Evolutionary conservation across 2,329 filamentous ascomycete species (phyloP).

Genomic region (Colletotrichum phormii): DNA sequence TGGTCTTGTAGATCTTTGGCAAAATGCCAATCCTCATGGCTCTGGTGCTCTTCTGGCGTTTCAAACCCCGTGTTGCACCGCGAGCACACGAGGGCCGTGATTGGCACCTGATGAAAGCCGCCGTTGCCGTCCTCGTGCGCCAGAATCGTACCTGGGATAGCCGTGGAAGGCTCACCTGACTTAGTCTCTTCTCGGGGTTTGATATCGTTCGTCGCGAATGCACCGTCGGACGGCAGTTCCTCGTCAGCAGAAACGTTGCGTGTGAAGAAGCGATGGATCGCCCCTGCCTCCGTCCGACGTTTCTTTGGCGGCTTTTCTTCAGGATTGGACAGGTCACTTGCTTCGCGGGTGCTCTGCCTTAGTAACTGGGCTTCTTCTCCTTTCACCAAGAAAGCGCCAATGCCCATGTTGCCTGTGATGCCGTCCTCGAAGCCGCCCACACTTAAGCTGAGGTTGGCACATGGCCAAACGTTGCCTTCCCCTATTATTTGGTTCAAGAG

Average conservation of each 20-base stretch:
- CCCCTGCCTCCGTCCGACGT: conserved; percentile 58
- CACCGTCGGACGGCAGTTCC: conserved; percentile 39
- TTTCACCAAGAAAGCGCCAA: conserved; percentile 86
- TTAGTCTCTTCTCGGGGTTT: conserved; percentile 30
- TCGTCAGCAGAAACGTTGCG: conserved; percentile 50
- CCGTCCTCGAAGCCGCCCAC: conserved; percentile 95
- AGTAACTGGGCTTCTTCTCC: conserved; percentile 72
- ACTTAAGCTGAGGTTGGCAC: conserved; percentile 87
- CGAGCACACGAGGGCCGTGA: conserved; percentile 63
- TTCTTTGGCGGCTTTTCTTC: conserved; percentile 49
- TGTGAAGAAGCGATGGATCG: conserved; percentile 70
- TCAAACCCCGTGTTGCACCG: conserved; percentile 74
- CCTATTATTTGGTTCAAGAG: conserved; percentile 81
- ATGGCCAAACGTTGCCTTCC: conserved; percentile 89
- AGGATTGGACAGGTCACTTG: conserved; percentile 10
- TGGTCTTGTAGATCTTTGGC: conserved; percentile 83
- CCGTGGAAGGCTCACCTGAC: conserved; percentile 25
- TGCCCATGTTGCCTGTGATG: conserved; percentile 84
- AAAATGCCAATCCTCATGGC: conserved; percentile 95
- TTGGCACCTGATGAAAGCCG: conserved; percentile 43
- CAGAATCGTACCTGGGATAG: background rate
- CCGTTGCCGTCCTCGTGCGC: background rate
- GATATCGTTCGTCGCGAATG: conserved; percentile 20
- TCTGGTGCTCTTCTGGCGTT: conserved; percentile 69
- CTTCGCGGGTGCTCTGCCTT: conserved; percentile 50